phyloP scores from a whole-genome alignment of 2,329 filamentous ascomycete genomes.

The Cladosporium halotolerans region DNA sequence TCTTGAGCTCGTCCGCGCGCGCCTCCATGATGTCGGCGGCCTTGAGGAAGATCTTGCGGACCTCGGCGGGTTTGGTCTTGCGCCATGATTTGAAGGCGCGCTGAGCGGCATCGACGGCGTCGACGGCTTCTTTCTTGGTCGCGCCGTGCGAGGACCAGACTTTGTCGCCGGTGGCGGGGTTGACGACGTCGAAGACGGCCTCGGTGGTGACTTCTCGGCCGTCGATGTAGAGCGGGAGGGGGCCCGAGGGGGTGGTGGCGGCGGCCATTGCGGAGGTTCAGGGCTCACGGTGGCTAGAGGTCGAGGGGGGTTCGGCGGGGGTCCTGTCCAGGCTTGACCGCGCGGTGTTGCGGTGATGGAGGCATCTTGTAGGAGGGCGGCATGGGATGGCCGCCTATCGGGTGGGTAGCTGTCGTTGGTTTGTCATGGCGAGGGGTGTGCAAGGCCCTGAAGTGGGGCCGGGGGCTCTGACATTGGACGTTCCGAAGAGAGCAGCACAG shows the following conservation, averaged over 20 bases:
- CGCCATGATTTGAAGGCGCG: slow-evolving; percentile 65
- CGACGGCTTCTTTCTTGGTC: slow-evolving; percentile 49
- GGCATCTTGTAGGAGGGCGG: neutral
- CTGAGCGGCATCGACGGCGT: slow-evolving; percentile 56
- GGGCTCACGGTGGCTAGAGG: neutral
- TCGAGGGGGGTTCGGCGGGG: no score
- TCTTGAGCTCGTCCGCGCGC: slow-evolving; percentile 54
- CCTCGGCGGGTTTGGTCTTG: slow-evolving; percentile 52
- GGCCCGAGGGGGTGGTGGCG: slow-evolving; percentile 5
- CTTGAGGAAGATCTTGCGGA: slow-evolving; percentile 64
- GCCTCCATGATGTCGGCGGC: slow-evolving; percentile 59
- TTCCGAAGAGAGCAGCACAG: no score
- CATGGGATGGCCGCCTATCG: no score
- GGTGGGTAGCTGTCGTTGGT: no score
- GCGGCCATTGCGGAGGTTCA: neutral
- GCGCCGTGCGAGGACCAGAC: slow-evolving; percentile 52
- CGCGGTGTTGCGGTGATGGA: neutral
- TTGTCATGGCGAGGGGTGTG: no score
- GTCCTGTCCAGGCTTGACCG: no score
- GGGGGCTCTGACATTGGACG: no score
- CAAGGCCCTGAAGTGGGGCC: no score
- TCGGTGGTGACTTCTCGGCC: slow-evolving; percentile 43
- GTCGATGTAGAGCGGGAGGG: slow-evolving; percentile 42
- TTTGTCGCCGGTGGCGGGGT: slow-evolving; percentile 48
- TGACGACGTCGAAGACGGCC: slow-evolving; percentile 51